Base-by-base conservation (phyloP, 2,329 filamentous ascomycete species). In the Chrysoporthe cubensis region DNA sequence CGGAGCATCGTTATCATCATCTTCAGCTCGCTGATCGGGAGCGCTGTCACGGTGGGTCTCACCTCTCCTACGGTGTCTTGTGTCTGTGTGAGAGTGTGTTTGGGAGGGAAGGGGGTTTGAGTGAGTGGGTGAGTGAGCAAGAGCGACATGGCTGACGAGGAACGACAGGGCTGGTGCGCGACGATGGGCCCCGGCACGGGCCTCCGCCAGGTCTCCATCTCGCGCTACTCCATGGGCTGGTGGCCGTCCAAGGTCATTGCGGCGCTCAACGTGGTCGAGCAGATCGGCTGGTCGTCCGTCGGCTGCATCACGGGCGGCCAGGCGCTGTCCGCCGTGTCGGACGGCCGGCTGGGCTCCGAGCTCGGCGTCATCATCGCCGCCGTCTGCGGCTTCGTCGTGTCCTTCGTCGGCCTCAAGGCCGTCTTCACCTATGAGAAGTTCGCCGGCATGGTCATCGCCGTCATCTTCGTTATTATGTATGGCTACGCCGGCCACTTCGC, bases 351-450 rank as follows among this genome's bases (percentile, higher is more conserved):
- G 48, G 82, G 80, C 59, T 78, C 83, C 0, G 78, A 81, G 16
- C 80, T 85, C n/a, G 84, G 85, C 16, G 85, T 88, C 64, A 79
- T 86, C 66, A 80, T 88, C 52, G 80, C 85, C 26, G 80, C 80
- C 8, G 73, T 87, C 14, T 74, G 84, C 21, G 80, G 82, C 5
- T 79, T 87, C 54, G 66, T 84, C 60, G 80, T 87, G 32, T 84
- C 83, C 0, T 83, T 87, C 72, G 80, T 84, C 62, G 85, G 85
- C 0, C 81, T 85, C 71, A 79, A 78, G 70, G 78, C 80, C 26
- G 78, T 87, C 56, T 80, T 86, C 68, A 70, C 79, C 6, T 86
- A 84, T 70, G 83, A 86, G 72, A 78, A 81, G 62, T 84, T 82
- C 72, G 81, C 83, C 32, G 85, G 84, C 78, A 76, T 85, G 21